Percentiles rank a stretch among this genome's conserved stretches.
Conservation (phyloP, 345 rosid genomes). For the Triadica sebifera region DNA sequence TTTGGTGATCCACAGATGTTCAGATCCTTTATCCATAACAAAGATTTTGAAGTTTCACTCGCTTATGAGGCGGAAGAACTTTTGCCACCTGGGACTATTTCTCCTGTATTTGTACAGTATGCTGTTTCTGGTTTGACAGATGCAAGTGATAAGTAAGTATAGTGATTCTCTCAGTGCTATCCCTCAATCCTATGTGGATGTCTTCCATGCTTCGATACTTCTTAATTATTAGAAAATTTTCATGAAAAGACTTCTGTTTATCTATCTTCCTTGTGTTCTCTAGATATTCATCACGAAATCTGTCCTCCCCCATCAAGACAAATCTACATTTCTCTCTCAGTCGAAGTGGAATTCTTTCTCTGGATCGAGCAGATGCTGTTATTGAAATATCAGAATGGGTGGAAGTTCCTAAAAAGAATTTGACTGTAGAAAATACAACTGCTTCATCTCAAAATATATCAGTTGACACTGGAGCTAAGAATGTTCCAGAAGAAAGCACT, state of each 20-base stretch:
- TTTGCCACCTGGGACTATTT: slow-evolving; percentile 69
- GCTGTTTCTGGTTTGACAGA: slow-evolving; percentile 79
- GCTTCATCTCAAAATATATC: slow-evolving; percentile 52
- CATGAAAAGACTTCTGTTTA: neutral
- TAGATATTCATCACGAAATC: slow-evolving; percentile 86
- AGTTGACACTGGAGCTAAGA: slow-evolving; percentile 45
- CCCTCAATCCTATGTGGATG: neutral
- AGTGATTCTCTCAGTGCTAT: neutral
- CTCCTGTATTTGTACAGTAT: slow-evolving; percentile 76
- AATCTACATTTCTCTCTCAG: slow-evolving; percentile 91
- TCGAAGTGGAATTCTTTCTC: slow-evolving; percentile 81
- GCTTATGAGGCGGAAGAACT: slow-evolving; percentile 70
- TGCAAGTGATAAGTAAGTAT: slow-evolving; percentile 77
- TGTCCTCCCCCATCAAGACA: slow-evolving; percentile 92
- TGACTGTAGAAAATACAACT: slow-evolving; percentile 60
- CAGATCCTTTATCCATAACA: slow-evolving; percentile 68
- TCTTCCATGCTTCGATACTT: slow-evolving; percentile 5
- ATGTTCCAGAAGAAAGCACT: slow-evolving; percentile 48
- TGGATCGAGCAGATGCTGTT: slow-evolving; percentile 93
- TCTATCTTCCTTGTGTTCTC: slow-evolving; percentile 12
- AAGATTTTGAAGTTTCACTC: slow-evolving; percentile 91
- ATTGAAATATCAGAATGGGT: slow-evolving; percentile 97
- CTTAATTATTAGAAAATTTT: slow-evolving; percentile 6
- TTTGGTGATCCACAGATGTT: slow-evolving; percentile 64
- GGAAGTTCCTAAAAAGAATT: slow-evolving; percentile 82